Conservation (phyloP, 2,329 filamentous ascomycete species). For the Cladophialophora psammophila region DNA sequence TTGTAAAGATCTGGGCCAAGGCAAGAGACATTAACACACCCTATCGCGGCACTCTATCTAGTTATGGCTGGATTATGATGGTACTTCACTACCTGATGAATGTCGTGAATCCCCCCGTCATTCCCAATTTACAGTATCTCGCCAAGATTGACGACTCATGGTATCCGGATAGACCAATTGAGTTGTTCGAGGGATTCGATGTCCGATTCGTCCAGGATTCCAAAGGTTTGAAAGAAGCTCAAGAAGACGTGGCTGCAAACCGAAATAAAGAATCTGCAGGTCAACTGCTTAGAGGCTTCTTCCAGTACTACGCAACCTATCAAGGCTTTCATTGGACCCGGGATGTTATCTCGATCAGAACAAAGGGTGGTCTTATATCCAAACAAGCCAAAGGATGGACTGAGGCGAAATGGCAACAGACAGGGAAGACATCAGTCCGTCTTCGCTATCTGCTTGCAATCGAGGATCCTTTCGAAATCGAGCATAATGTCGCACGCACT, state of each 20-base stretch:
- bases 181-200: conserved; percentile 68
- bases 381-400: conserved; percentile 88
- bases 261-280: conserved; percentile 75
- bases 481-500: conserved; percentile 87
- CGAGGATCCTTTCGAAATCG: conserved; percentile 87
- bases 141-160: conserved; percentile 48
- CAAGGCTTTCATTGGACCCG: conserved; percentile 78
- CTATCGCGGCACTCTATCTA: conserved; percentile 84
- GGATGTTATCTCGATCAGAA: conserved; percentile 80
- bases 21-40: conserved; percentile 83
- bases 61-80: conserved; percentile 93
- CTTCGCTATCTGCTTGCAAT: conserved; percentile 87
- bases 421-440: conserved; percentile 74
- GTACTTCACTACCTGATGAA: conserved; percentile 90
- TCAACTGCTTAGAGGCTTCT: conserved; percentile 79
- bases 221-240: conserved; percentile 67
- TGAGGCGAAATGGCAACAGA: conserved; percentile 66
- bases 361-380: conserved; percentile 70
- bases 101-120: conserved; percentile 77
- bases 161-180: conserved; percentile 51
- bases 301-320: conserved; percentile 75
- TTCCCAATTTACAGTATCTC: conserved; percentile 70
- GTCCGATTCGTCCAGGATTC: conserved; percentile 83
- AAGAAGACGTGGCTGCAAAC: conserved; percentile 62
- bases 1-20: conserved; percentile 92